These are phyloP conservation scores for Candida koratica DNA, from an alignment of 805 yeast species.

Conservation along the genomic window DNA sequence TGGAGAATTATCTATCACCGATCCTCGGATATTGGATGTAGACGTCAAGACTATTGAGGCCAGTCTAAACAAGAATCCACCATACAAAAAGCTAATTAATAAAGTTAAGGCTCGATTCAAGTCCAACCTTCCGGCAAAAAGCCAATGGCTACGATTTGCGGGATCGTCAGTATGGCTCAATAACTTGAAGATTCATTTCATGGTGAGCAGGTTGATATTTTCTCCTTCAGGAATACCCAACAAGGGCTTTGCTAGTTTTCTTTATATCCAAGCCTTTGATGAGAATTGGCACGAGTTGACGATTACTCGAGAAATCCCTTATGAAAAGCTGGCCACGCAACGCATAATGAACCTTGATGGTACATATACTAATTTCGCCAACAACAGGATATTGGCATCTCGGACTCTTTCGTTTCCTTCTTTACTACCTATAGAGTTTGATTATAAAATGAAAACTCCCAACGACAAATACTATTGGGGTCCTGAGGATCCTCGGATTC, in stretches of 20 bases:
- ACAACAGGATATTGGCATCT: conserved; percentile 12
- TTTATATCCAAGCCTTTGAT: conserved; percentile 21
- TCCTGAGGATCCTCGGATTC: conserved; percentile 50
- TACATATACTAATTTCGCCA: conserved; percentile 9
- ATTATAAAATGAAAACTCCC: conserved; percentile 9
- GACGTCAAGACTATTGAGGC: conserved; percentile 13
- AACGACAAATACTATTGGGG: conserved; percentile 17
- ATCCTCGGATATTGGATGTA: conserved; percentile 17
- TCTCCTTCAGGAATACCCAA: conserved; percentile 23
- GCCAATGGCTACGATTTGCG: conserved; percentile 30
- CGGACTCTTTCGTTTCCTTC: conserved; percentile 19
- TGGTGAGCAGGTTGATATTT: conserved; percentile 28
- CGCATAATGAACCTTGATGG: conserved; percentile 19
- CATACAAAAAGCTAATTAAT: conserved; percentile 16
- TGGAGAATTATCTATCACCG: conserved; percentile 15
- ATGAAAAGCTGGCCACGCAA: conserved; percentile 16
- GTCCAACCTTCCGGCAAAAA: conserved; percentile 19
- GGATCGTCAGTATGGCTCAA: conserved; percentile 32
- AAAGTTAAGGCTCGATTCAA: conserved; percentile 17
- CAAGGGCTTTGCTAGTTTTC: conserved; percentile 24
- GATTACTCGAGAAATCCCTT: conserved; percentile 20
- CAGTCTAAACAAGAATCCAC: conserved; percentile 10
- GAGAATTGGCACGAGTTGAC: conserved; percentile 20
- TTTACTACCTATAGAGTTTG: conserved; percentile 18
- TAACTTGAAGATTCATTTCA: conserved; percentile 29